Percentiles rank a stretch among this genome's conserved stretches.
Evolutionary conservation across 768 basidiomycete genomes (phyloP).

Genomic region (Suillus placidus): DNA sequence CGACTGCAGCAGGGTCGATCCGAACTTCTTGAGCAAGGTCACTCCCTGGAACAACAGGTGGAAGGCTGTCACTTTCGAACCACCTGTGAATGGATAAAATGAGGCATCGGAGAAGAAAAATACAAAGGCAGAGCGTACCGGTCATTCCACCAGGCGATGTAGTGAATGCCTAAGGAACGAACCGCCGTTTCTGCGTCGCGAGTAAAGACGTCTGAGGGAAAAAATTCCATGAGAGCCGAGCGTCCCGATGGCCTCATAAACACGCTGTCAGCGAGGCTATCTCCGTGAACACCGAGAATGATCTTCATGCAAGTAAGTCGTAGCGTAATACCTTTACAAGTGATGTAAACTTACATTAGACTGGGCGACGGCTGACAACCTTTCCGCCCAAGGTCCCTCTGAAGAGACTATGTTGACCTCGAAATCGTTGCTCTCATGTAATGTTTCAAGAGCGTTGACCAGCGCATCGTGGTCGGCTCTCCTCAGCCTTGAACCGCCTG

Average conservation of each 20-base stretch:
- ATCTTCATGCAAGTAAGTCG: slow-evolving; percentile 42
- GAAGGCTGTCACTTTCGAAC: slow-evolving; percentile 37
- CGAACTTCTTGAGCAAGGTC: slow-evolving; percentile 30
- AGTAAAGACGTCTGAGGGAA: slow-evolving; percentile 65
- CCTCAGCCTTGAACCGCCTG: slow-evolving; percentile 51
- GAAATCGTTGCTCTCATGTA: slow-evolving; percentile 55
- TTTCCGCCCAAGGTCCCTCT: slow-evolving; percentile 57
- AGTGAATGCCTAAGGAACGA: slow-evolving; percentile 54
- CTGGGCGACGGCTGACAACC: slow-evolving; percentile 64
- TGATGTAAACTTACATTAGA: slow-evolving; percentile 56
- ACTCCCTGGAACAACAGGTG: slow-evolving; percentile 32
- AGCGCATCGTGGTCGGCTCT: slow-evolving; percentile 62
- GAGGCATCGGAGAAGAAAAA: slow-evolving; percentile 1
- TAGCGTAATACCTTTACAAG: slow-evolving; percentile 14
- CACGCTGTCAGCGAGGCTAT: slow-evolving; percentile 65
- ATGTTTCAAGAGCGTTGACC: slow-evolving; percentile 53
- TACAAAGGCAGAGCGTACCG: slow-evolving; percentile 28
- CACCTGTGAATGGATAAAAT: slow-evolving; percentile 33
- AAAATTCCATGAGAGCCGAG: slow-evolving; percentile 77
- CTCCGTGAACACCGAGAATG: slow-evolving; percentile 60
- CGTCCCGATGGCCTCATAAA: slow-evolving; percentile 66
- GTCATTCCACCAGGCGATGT: slow-evolving; percentile 59
- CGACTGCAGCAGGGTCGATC: slow-evolving; percentile 46
- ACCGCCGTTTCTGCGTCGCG: slow-evolving; percentile 63
- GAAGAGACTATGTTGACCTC: slow-evolving; percentile 59